Evolutionary conservation across 2,329 filamentous ascomycete species (phyloP).

Genomic region (Phialophora tarda): DNA sequence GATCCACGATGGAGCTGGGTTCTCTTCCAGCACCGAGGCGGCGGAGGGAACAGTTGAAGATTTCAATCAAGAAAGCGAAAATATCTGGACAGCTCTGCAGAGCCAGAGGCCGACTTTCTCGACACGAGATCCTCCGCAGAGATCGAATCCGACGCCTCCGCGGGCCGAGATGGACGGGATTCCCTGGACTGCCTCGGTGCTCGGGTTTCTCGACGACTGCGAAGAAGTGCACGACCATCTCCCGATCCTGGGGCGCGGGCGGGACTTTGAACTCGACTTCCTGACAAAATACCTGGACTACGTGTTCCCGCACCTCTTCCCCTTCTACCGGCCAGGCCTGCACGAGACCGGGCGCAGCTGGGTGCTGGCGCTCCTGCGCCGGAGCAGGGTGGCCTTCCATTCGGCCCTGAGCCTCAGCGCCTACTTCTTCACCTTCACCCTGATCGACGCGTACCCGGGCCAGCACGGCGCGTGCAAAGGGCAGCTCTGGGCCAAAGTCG

Average conservation of each 20-base stretch:
- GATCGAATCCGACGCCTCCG: neutral
- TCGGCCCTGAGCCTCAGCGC: constrained; percentile 62
- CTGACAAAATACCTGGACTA: constrained; percentile 67
- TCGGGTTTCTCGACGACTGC: constrained; percentile 18
- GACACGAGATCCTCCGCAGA: neutral
- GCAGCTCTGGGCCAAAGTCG: constrained; percentile 15
- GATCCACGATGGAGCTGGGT: neutral
- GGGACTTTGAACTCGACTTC: constrained; percentile 43
- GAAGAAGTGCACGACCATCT: constrained; percentile 24
- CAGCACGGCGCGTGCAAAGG: constrained; percentile 6
- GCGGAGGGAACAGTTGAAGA: neutral
- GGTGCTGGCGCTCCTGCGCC: constrained; percentile 61
- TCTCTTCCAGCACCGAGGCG: neutral
- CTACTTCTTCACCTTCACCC: constrained; percentile 60
- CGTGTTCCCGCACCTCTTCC: constrained; percentile 67
- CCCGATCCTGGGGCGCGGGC: constrained; percentile 13
- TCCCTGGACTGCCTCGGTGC: constrained; percentile 4
- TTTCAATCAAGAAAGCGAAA: neutral
- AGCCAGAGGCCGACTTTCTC: neutral
- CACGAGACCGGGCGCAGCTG: constrained; percentile 64
- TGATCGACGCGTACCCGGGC: constrained; percentile 20
- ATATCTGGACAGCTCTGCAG: neutral
- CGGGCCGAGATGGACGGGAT: neutral
- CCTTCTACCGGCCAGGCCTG: constrained; percentile 64
- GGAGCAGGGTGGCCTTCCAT: constrained; percentile 61